A percentile compares a stretch with the other conserved stretches of the same genome.
Evolutionary conservation across 1,284 basidiomycete species (phyloP).

Genomic region (Clitocybe nebularis): DNA sequence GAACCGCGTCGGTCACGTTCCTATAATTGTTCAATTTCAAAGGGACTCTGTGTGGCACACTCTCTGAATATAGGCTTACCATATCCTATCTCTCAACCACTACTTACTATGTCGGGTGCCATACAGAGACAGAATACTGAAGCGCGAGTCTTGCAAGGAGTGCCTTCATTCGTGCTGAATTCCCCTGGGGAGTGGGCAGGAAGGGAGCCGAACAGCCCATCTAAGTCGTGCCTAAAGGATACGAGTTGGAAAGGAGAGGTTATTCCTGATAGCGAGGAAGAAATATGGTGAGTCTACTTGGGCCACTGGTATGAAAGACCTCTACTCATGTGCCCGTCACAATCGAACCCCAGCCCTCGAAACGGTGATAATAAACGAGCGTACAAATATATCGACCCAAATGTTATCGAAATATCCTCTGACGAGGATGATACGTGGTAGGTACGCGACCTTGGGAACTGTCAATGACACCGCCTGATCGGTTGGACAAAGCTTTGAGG

Average conservation of each 20-base stretch:
- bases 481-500: not conserved
- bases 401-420: constrained; percentile 55
- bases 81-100: not conserved
- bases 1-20: constrained; percentile 1
- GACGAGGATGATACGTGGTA: constrained; percentile 34
- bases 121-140: not conserved
- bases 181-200: not conserved
- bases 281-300: constrained; percentile 15
- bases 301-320: too few relatives aligned
- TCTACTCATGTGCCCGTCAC: too few relatives aligned
- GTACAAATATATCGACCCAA: constrained; percentile 4
- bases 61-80: not conserved
- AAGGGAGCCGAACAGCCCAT: not conserved
- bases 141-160: not conserved
- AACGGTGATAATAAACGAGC: not conserved
- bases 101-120: not conserved
- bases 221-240: not conserved
- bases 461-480: too few relatives aligned
- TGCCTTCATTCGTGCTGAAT: constrained; percentile 1
- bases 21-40: too few relatives aligned
- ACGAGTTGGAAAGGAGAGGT: constrained; percentile 21
- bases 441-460: constrained; percentile 1
- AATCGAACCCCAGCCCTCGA: too few relatives aligned
- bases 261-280: constrained; percentile 40
- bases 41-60: too few relatives aligned